Base-by-base conservation (phyloP, 2,329 filamentous ascomycete genomes). In the Colletotrichum incanum region DNA sequence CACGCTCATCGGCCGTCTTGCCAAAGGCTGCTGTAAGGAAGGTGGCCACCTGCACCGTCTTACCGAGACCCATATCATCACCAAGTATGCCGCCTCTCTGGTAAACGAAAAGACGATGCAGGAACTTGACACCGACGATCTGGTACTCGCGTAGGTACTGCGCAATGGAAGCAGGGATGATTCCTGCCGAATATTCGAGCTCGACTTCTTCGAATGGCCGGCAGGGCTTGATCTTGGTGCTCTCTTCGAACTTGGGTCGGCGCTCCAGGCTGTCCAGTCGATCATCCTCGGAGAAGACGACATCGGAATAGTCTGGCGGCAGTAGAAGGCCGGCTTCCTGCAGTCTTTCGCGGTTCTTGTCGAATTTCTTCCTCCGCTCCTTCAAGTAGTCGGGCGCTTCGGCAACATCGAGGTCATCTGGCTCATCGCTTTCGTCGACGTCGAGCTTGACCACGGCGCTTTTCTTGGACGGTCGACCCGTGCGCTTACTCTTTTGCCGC, bases 31-130 rank as follows among this genome's bases (percentile, higher is more conserved):
- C 94, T 0, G 94, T 94, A 28, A 99, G 85, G 75, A 99, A 98
- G 0, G 95, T 93, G 69, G 95, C 96, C 34, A 99, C 94, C 81
- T 99, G 96, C 2, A 99, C 94, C 0, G 96, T 99, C 82, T 99
- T 99, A 0, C 96, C 96, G 41, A 99, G 83, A 26, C 96, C 96
- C 96, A 99, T 99, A 78, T 99, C 96, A 79, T 99, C 96, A 3
- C 96, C 95, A 0, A 99, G 87, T 28, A 99, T 93, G 1, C 93
- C 94, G 1, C 96, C 96, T 76, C 92, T 93, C 78, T 99, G 96
- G 75, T 94, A 96, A 5, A 98, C 93, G 79, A 98, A 98, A 28
- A 94, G 88, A 72, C 94, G 90, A 79, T 98, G 95, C 9, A 99
- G 86, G 77, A 98, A 98, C 41, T 89, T 88, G 18, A 93, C 94